Evolutionary conservation across 2,329 filamentous ascomycete genomes (phyloP).

Genomic region (Cryoendolithus antarcticus): DNA sequence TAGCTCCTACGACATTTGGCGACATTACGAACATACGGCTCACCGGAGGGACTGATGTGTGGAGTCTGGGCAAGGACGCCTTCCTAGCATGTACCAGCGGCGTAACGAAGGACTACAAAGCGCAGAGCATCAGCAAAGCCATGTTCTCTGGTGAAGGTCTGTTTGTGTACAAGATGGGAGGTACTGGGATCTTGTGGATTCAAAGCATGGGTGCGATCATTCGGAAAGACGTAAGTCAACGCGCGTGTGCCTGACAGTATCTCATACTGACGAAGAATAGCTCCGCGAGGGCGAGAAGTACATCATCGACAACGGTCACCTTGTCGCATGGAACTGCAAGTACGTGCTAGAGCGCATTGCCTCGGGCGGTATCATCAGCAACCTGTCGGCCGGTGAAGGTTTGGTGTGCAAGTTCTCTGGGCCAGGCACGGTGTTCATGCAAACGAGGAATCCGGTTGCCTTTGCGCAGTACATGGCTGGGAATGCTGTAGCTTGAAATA

Average conservation of each 20-base stretch:
- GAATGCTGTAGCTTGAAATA: too few species aligned
- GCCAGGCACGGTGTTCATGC: constrained; percentile 81
- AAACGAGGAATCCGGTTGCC: constrained; percentile 74
- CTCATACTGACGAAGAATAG: too few species aligned
- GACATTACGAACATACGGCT: constrained; percentile 75
- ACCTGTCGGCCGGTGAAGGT: constrained; percentile 68
- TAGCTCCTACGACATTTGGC: constrained; percentile 68
- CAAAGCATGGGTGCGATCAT: constrained; percentile 93
- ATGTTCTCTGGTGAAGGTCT: constrained; percentile 90
- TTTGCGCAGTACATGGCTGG: too few species aligned
- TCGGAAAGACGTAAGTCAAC: constrained; percentile 66
- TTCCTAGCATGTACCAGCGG: constrained; percentile 79
- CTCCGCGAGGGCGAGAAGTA: constrained; percentile 63
- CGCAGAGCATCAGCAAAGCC: constrained; percentile 71
- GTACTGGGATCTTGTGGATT: constrained; percentile 73
- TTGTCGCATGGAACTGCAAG: constrained; percentile 94
- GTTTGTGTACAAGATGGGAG: constrained; percentile 78
- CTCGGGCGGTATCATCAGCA: constrained; percentile 86
- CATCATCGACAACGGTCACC: constrained; percentile 58
- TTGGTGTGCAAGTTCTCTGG: constrained; percentile 88
- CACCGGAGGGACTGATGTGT: constrained; percentile 62
- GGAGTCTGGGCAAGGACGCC: constrained; percentile 77
- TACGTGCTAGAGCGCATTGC: constrained; percentile 84
- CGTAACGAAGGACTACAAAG: constrained; percentile 75
- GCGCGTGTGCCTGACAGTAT: constrained; percentile 74